phyloP scores from a whole-genome alignment of 2,329 filamentous ascomycete genomes.

The Aspergillus ruber region DNA sequence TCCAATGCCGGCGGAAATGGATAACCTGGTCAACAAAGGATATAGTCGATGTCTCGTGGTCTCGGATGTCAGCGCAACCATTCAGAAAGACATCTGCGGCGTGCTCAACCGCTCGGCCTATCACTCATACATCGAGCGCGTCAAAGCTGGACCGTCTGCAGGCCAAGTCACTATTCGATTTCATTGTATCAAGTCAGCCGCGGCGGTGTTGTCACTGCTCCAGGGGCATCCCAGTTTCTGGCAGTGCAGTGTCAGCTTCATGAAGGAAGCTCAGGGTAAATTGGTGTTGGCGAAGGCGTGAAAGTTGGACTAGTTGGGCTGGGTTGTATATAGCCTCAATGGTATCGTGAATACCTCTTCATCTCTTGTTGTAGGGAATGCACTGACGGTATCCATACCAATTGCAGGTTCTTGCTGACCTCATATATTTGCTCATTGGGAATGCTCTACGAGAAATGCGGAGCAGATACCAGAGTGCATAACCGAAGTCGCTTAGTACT shows the following conservation, averaged over 20 bases:
- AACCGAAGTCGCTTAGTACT: too few species aligned
- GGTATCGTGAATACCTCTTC: too few species aligned
- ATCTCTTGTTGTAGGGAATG: background rate
- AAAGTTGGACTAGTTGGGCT: background rate
- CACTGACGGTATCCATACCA: too few species aligned
- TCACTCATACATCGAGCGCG: slow-evolving; percentile 10
- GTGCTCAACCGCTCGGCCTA: slow-evolving; percentile 7
- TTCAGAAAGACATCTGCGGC: slow-evolving; percentile 6
- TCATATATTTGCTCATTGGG: too few species aligned
- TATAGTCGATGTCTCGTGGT: slow-evolving; percentile 23
- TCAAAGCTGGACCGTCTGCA: slow-evolving; percentile 8
- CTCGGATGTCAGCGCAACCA: slow-evolving; percentile 4
- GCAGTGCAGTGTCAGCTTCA: slow-evolving; percentile 12
- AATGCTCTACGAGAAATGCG: too few species aligned
- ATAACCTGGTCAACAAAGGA: slow-evolving; percentile 14
- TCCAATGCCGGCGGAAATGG: slow-evolving; percentile 19
- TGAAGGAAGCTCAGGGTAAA: slow-evolving; percentile 1
- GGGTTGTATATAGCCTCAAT: background rate
- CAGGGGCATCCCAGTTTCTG: slow-evolving; percentile 7
- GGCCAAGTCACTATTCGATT: slow-evolving; percentile 12
- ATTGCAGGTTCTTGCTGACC: too few species aligned
- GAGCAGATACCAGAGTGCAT: too few species aligned
- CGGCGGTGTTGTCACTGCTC: slow-evolving; percentile 8
- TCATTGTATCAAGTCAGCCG: slow-evolving; percentile 15
- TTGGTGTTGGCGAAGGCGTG: background rate